Percentiles rank a stretch among this genome's conserved stretches.
Conservation (phyloP, 225 moss, liverwort and hornwort genomes). For the Lunularia cruciata region DNA sequence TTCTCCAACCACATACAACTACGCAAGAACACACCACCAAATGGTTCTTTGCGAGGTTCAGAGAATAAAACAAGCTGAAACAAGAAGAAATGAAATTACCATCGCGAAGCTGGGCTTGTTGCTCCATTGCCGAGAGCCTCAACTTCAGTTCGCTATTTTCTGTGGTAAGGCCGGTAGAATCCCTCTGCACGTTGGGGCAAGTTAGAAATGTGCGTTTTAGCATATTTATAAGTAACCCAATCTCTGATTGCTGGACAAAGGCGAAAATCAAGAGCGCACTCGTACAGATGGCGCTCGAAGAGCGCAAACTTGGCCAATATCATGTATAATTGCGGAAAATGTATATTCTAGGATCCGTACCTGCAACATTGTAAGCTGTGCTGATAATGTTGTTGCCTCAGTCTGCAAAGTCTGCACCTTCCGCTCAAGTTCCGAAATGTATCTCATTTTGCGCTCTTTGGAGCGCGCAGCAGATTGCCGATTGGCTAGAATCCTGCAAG, state of each 20-base stretch:
- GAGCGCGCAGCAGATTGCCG: conserved; percentile 85
- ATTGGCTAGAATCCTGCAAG: conserved; percentile 69
- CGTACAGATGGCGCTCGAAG: no score
- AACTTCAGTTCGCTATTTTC: conserved; percentile 80
- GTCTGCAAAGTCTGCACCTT: conserved; percentile 84
- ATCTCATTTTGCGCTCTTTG: conserved; percentile 83
- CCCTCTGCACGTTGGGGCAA: conserved; percentile 50
- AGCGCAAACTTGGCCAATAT: no score
- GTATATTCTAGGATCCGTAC: conserved; percentile 37
- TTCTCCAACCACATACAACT: no score
- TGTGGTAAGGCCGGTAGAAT: conserved; percentile 61
- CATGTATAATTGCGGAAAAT: no score
- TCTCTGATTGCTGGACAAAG: no score
- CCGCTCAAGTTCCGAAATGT: conserved; percentile 77
- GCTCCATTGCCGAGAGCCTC: conserved; percentile 75
- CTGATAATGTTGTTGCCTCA: conserved; percentile 72
- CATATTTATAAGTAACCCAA: no score
- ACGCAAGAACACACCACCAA: no score
- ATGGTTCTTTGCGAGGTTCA: no score
- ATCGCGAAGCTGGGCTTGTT: conserved; percentile 80
- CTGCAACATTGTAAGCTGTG: conserved; percentile 80
- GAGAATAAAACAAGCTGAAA: background rate
- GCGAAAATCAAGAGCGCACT: background rate
- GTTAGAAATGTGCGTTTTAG: no score
- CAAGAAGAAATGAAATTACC: no score